A percentile compares a stretch with the other conserved stretches of the same genome.
These are phyloP conservation scores for Beauveria sp. DNA, from an alignment of 2,329 filamentous ascomycete species.

Conservation along the genomic window DNA sequence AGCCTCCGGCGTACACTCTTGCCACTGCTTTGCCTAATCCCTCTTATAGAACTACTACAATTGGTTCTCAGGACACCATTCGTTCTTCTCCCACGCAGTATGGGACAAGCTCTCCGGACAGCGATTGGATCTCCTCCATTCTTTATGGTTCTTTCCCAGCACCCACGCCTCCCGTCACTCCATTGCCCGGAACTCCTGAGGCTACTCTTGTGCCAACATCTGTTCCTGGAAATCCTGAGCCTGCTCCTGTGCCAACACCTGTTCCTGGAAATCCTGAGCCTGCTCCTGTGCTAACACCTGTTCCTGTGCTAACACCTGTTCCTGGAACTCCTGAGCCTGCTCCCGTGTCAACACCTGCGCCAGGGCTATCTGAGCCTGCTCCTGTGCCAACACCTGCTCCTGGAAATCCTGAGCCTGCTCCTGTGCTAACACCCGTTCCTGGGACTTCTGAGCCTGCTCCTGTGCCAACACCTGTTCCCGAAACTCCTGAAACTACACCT, in stretches of 20 bases:
- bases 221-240: constrained; percentile 14
- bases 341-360: too few species aligned
- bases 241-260: constrained; percentile 11
- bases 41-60: neutral
- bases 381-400: too few species aligned
- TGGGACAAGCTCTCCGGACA: neutral
- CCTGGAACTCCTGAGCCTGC: neutral
- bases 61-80: neutral
- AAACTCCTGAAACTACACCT: constrained; percentile 9
- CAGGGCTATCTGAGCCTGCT: too few species aligned
- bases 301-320: neutral
- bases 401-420: too few species aligned
- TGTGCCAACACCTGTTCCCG: constrained; percentile 15
- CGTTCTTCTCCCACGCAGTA: neutral
- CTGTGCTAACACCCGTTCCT: too few species aligned
- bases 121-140: constrained; percentile 9
- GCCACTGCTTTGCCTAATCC: neutral
- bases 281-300: constrained; percentile 11
- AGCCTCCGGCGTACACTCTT: constrained; percentile 7
- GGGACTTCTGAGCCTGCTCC: too few species aligned
- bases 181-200: constrained; percentile 12
- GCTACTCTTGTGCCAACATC: neutral
- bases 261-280: constrained; percentile 12
- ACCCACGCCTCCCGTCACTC: constrained; percentile 25
- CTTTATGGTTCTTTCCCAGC: constrained; percentile 17